Evolutionary conservation across 2,329 filamentous ascomycete genomes (phyloP), one percentile per base, ranked within the genome.

Genomic region (Helicocarpus griseus): DNA sequence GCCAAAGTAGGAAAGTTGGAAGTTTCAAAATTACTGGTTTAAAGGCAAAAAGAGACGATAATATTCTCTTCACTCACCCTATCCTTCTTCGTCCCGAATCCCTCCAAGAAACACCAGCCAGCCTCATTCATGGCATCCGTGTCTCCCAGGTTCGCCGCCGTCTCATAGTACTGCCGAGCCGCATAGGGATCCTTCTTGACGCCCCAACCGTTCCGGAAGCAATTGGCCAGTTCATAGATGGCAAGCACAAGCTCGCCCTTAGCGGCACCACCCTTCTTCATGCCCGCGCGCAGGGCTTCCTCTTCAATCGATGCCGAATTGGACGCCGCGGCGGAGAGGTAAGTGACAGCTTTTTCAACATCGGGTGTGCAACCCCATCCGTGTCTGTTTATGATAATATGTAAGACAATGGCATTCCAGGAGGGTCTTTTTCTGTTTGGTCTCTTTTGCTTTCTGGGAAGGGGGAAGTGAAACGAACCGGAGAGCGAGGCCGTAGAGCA

Each of bases 61-160:
- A 14, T 28, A 46, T 41, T 28, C 13, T 26, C 36, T 17, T 40
- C 9, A 80, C 87, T 71, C 77, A 96, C 91, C 87, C 95, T 97
- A 75, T 98, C 90, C 70, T 97, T 98, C 69, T 89, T 93, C 64
- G 89, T 91, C 31, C 93, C 93, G 70, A 95, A 95, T n/a, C 93
- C 93, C 66, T 96, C 86, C 26, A 94, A 70, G 76, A 93, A 97
- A 74, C 93, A 98, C 89, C 89, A 95, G 33, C 84, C 93, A 50
- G 85, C 85, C 70, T 97, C 91, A 65, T 96, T 95, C 90, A 97
- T 95, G 53, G 90, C 93, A 73, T 98, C 93, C 41, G 87, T 88
- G 69, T 98, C 93, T 55, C 93, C 93, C 58, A 98, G 73, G 67
- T 98, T 97, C 54, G 93, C 93, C 26, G 93, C 93, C 8, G 91